Evolutionary conservation across 257 asterid species (phyloP).

Genomic region (Solanum chiquidenum): DNA sequence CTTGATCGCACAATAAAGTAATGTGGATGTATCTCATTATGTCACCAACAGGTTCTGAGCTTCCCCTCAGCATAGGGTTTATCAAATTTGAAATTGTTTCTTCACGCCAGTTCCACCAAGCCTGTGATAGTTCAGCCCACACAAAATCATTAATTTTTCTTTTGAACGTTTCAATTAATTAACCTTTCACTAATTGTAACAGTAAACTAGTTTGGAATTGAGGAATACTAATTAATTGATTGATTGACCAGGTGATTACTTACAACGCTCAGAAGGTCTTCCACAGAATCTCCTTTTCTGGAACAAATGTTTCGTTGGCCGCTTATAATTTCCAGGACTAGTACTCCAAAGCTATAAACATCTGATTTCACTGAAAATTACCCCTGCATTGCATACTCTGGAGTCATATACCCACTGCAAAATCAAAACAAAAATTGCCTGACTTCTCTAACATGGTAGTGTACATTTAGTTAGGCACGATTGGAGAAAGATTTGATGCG

Average conservation of each 20-base stretch:
- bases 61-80: neutral
- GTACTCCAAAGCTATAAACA: constrained; percentile 18
- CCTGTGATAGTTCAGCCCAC: neutral
- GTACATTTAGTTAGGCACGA: neutral
- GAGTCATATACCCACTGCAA: constrained; percentile 19
- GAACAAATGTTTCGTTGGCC: neutral
- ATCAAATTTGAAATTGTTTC: constrained; percentile 1
- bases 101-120: constrained; percentile 14
- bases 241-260: neutral
- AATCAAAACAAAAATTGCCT: neutral
- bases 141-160: neutral
- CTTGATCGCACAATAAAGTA: constrained; percentile 3
- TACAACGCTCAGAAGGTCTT: constrained; percentile 1
- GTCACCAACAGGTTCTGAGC: neutral
- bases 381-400: constrained; percentile 3
- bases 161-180: neutral
- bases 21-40: constrained; percentile 12
- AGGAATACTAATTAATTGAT: neutral
- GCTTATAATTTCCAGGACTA: constrained; percentile 1
- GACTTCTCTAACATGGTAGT: neutral
- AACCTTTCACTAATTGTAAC: too few species aligned
- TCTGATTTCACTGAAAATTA: constrained; percentile 9
- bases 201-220: neutral
- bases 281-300: neutral
- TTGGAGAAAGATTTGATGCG: neutral